Conservation (phyloP, 2,329 filamentous ascomycete species). For the Mycogone perniciosa region DNA sequence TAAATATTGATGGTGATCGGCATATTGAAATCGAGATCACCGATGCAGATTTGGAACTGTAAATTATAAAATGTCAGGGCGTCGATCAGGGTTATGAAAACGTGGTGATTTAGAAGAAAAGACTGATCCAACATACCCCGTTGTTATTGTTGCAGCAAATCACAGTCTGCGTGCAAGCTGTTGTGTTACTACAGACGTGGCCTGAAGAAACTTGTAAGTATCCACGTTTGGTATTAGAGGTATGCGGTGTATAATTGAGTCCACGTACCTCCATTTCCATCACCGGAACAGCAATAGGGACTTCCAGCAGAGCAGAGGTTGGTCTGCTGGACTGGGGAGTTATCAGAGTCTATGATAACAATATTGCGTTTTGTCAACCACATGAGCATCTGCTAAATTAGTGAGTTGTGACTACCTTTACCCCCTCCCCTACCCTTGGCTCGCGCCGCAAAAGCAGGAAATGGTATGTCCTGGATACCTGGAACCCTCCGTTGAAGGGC, state of each 20-base stretch:
- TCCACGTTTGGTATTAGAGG: background rate
- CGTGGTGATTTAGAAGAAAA: background rate
- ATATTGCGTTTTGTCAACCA: no score
- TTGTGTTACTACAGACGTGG: background rate
- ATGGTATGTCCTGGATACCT: no score
- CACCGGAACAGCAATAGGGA: slow-evolving; percentile 1
- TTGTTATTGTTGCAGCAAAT: slow-evolving; percentile 7
- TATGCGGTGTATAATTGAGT: background rate
- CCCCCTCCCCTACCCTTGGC: no score
- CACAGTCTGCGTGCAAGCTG: background rate
- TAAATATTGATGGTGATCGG: slow-evolving; percentile 4
- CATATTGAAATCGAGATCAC: slow-evolving; percentile 1
- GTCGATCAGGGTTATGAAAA: background rate
- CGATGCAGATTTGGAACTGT: slow-evolving; percentile 6
- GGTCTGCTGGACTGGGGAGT: background rate
- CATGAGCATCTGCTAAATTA: no score
- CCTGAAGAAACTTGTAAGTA: background rate
- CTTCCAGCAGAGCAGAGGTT: background rate
- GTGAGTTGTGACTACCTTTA: no score
- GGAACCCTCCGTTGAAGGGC: no score
- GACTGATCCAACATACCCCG: background rate
- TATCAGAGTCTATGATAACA: no score
- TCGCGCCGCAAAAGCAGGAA: no score
- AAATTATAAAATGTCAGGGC: no score
- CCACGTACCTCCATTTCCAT: slow-evolving; percentile 1